These are phyloP conservation scores for Globisporangium iwayamae DNA, from an alignment of 352 stramenopile genomes.

Conservation along the genomic window DNA sequence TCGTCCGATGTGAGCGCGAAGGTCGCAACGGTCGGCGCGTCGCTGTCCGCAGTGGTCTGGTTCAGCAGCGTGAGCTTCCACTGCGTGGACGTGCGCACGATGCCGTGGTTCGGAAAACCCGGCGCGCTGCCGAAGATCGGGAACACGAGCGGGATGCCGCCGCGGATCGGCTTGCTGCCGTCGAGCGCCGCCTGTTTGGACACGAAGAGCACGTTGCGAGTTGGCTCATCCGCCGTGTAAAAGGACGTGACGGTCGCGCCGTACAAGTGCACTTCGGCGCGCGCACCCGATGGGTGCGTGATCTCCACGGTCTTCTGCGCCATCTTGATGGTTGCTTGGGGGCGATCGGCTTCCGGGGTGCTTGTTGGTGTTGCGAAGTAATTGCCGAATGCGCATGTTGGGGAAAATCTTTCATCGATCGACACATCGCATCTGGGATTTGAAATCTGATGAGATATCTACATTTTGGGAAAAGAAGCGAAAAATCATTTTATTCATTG, in stretches of 20 bases:
- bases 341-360: background rate
- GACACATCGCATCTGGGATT: background rate
- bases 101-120: conserved; percentile 93
- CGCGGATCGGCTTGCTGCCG: conserved; percentile 92
- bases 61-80: conserved; percentile 59
- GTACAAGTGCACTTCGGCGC: conserved; percentile 84
- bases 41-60: conserved; percentile 31
- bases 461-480: too few relatives aligned
- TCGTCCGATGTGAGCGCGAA: conserved; percentile 51
- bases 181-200: conserved; percentile 88
- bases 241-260: conserved; percentile 91
- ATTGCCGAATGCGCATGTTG: background rate
- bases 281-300: conserved; percentile 62
- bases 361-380: background rate
- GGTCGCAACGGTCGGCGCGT: conserved; percentile 51
- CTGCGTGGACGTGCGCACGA: conserved; percentile 77
- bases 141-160: conserved; percentile 96
- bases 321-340: conserved; percentile 3
- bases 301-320: conserved; percentile 33
- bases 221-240: conserved; percentile 55
- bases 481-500: too few relatives aligned
- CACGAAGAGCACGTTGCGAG: conserved; percentile 91
- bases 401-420: background rate
- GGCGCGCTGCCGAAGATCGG: conserved; percentile 90
- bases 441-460: too few relatives aligned